phyloP scores from a whole-genome alignment of 495 filamentous ascomycete species.

The Lichina pygmaea region DNA sequence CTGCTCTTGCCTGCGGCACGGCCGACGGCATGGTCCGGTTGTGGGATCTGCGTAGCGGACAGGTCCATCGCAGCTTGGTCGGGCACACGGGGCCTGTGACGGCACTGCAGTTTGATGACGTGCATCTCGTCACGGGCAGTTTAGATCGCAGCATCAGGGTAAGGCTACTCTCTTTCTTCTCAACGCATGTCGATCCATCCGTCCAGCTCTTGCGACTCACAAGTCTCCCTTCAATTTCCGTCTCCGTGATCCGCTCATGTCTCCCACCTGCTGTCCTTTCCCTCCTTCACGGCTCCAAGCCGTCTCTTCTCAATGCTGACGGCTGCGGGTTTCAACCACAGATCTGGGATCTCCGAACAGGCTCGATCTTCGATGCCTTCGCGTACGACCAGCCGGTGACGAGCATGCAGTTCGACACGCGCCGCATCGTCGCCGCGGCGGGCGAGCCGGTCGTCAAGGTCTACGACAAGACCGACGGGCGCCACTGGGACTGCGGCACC shows the following conservation, averaged over 20 bases:
- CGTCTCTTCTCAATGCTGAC: neutral
- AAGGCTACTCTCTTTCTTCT: constrained; percentile 13
- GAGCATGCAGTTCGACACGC: constrained; percentile 91
- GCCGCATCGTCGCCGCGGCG: constrained; percentile 73
- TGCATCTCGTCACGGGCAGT: constrained; percentile 86
- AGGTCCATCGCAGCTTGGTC: constrained; percentile 86
- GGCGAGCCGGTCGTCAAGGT: constrained; percentile 87
- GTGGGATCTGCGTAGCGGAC: constrained; percentile 90
- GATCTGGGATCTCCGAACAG: constrained; percentile 98
- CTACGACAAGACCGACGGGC: constrained; percentile 87
- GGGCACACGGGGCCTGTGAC: constrained; percentile 93
- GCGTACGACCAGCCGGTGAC: constrained; percentile 85
- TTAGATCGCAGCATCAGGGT: constrained; percentile 83
- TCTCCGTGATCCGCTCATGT: neutral
- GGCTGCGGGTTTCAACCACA: constrained; percentile 13
- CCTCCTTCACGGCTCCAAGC: neutral
- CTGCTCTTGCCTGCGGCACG: constrained; percentile 89
- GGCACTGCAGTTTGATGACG: constrained; percentile 85
- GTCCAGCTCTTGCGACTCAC: too few relatives aligned
- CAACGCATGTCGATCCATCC: neutral
- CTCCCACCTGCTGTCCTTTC: constrained; percentile 3
- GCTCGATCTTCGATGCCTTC: constrained; percentile 86
- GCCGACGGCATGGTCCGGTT: constrained; percentile 93
- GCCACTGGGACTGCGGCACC: constrained; percentile 91
- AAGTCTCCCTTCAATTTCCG: too few relatives aligned